These are phyloP conservation scores for Blepharisma stoltei DNA, from an alignment of 73 alveolate genomes.

Conservation along the genomic window DNA sequence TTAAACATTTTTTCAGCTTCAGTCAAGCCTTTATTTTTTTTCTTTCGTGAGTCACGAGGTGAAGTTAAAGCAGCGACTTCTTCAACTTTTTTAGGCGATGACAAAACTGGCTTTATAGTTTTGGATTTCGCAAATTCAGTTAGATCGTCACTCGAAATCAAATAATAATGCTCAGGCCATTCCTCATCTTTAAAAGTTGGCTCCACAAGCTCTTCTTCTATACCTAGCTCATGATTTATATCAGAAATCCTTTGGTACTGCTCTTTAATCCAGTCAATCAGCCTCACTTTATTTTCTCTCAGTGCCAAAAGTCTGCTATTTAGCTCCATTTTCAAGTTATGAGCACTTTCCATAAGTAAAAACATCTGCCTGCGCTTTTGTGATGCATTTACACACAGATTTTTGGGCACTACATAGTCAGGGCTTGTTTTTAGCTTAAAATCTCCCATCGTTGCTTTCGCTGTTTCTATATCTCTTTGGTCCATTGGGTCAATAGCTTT, in stretches of 20 bases:
- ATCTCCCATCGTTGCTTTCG: conserved; percentile 73
- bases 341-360: conserved; percentile 79
- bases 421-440: conserved; percentile 71
- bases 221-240: conserved; percentile 67
- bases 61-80: conserved; percentile 60
- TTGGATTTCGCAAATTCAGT: conserved; percentile 35
- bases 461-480: conserved; percentile 71
- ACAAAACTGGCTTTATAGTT: conserved; percentile 33
- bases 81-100: conserved; percentile 61
- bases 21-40: conserved; percentile 43
- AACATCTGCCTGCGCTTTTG: conserved; percentile 88
- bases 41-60: conserved; percentile 54
- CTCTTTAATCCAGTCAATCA: conserved; percentile 56
- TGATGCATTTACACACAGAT: conserved; percentile 77
- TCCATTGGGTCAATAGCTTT: conserved; percentile 76
- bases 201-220: conserved; percentile 55
- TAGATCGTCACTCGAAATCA: conserved; percentile 56
- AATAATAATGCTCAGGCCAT: conserved; percentile 56
- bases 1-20: conserved; percentile 32
- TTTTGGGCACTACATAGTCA: conserved; percentile 80
- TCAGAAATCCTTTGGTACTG: conserved; percentile 64
- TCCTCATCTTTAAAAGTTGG: conserved; percentile 64
- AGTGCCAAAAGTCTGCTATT: conserved; percentile 70
- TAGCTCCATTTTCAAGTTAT: conserved; percentile 79
- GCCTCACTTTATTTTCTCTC: conserved; percentile 67